Conservation (phyloP, 306 rosid genomes). For the Prunus campanulata region DNA sequence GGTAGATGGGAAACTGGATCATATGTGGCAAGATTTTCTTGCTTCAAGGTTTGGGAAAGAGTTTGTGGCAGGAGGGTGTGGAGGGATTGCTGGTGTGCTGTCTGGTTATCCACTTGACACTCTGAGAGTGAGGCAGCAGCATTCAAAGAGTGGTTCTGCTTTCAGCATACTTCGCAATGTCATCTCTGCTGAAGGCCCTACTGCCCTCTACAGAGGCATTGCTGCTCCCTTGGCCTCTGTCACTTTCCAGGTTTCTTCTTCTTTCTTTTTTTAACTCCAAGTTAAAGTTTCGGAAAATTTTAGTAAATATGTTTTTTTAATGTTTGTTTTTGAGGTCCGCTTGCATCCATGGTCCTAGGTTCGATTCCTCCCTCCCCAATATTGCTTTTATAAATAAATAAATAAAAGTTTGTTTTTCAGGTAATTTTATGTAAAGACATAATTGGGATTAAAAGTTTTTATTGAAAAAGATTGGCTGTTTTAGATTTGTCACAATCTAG, state of each 20-base stretch:
- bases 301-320: too few species aligned
- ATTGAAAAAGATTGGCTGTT: too few species aligned
- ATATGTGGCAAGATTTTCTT: constrained; percentile 67
- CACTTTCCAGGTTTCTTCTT: constrained; percentile 70
- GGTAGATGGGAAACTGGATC: constrained; percentile 46
- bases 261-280: background rate
- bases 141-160: constrained; percentile 49
- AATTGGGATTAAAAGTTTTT: too few species aligned
- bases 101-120: constrained; percentile 91
- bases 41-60: constrained; percentile 79
- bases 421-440: too few species aligned
- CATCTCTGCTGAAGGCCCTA: constrained; percentile 54
- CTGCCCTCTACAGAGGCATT: constrained; percentile 85
- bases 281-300: too few species aligned
- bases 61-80: constrained; percentile 87
- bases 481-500: too few species aligned
- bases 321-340: too few species aligned
- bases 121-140: constrained; percentile 57
- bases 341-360: too few species aligned
- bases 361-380: too few species aligned
- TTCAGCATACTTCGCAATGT: constrained; percentile 49
- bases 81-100: constrained; percentile 81
- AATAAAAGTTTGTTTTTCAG: too few species aligned
- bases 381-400: too few species aligned
- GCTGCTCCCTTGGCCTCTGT: constrained; percentile 77